A percentile compares a stretch with the other conserved stretches of the same genome.
phyloP scores from a whole-genome alignment of 345 rosid genomes.

The Barbarea vulgaris region DNA sequence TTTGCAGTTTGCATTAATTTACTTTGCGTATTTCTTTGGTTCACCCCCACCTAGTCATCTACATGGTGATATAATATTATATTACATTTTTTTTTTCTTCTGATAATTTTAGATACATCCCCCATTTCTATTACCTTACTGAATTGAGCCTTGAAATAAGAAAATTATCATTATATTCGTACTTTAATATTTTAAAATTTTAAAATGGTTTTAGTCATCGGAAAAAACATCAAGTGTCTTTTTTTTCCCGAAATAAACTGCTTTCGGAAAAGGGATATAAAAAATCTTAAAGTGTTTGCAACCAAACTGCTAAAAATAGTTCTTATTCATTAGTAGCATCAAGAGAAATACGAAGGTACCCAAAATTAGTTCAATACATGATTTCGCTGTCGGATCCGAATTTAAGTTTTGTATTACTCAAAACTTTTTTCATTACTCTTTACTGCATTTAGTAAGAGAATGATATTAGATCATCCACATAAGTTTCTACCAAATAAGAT shows the following conservation, averaged over 20 bases:
- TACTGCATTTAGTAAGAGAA: background rate
- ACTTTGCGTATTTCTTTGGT: constrained; percentile 27
- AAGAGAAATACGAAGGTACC: background rate
- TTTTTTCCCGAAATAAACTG: too few species aligned
- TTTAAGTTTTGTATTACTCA: background rate
- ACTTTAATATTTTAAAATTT: background rate
- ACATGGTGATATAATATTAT: background rate
- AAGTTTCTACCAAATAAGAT: background rate
- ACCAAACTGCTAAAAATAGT: background rate
- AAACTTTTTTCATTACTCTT: background rate
- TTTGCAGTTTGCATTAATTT: background rate
- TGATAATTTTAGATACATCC: background rate
- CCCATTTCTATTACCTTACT: constrained; percentile 1
- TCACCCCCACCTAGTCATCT: constrained; percentile 29
- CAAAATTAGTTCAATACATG: background rate
- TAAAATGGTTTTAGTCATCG: background rate
- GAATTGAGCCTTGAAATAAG: background rate
- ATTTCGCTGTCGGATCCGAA: background rate
- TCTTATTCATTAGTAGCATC: background rate
- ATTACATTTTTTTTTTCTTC: too few species aligned
- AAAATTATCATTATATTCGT: background rate
- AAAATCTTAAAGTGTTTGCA: background rate
- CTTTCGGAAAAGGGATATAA: background rate
- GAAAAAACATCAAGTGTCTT: too few species aligned
- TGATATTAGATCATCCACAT: background rate